These are phyloP conservation scores for Paralagenidium karlingii DNA, from an alignment of 352 stramenopile genomes.

Conservation along the genomic window DNA sequence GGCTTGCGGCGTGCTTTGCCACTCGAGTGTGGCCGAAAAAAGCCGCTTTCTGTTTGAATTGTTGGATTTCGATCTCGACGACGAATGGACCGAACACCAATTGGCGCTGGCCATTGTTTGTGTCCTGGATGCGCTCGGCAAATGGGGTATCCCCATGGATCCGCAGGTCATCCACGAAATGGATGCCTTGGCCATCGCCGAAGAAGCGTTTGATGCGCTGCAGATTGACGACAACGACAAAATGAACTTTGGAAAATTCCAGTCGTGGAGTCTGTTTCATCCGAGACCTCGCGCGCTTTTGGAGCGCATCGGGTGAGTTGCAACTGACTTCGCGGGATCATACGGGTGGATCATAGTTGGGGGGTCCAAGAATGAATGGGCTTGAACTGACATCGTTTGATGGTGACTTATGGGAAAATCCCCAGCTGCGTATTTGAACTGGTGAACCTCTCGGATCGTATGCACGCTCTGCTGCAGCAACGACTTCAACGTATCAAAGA, in stretches of 20 bases:
- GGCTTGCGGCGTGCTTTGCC: constrained; percentile 23
- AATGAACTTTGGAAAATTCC: constrained; percentile 50
- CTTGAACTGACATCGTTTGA: no score
- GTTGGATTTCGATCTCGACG: constrained; percentile 59
- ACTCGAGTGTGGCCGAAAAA: constrained; percentile 34
- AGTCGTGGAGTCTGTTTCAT: constrained; percentile 57
- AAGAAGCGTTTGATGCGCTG: constrained; percentile 54
- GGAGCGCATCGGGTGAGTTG: constrained; percentile 24
- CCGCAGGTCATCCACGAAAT: constrained; percentile 28
- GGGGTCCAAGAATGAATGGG: background rate
- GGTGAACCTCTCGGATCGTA: constrained; percentile 13
- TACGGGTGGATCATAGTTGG: background rate
- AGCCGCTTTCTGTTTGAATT: constrained; percentile 45
- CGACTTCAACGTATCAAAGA: constrained; percentile 1
- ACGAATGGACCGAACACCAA: constrained; percentile 61
- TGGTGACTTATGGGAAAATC: background rate
- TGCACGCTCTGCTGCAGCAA: constrained; percentile 16
- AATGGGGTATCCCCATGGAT: no score
- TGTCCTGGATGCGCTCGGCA: constrained; percentile 24
- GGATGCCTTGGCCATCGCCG: constrained; percentile 40
- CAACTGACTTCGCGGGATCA: background rate
- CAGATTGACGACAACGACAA: constrained; percentile 47
- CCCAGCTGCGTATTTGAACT: constrained; percentile 40
- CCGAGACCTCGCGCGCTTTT: constrained; percentile 39
- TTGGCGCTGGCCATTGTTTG: constrained; percentile 48